phyloP scores from a whole-genome alignment of 495 filamentous ascomycete species.

The Tuber brumale region DNA sequence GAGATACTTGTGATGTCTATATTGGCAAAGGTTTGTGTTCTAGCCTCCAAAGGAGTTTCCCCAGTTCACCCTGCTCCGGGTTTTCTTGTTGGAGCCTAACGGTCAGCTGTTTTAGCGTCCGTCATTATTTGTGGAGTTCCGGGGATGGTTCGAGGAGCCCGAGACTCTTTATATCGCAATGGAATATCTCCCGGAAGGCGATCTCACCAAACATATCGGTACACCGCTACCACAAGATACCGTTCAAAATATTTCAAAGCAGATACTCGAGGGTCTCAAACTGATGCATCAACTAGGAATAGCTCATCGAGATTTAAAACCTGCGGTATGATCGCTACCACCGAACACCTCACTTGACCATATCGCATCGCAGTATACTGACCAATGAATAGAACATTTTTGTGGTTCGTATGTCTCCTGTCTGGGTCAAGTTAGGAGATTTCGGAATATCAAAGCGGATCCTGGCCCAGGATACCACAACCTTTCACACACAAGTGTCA shows the following conservation, averaged over 20 bases:
- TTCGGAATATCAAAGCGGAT: conserved; percentile 17
- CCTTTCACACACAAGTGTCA: not conserved
- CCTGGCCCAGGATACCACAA: not conserved
- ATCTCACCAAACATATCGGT: conserved; percentile 1
- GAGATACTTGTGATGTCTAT: no score
- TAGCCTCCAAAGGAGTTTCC: not conserved
- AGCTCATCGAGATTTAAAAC: no score
- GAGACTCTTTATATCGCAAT: no score
- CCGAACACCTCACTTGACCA: no score
- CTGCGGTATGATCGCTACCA: no score
- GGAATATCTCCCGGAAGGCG: not conserved
- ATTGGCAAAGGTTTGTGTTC: not conserved
- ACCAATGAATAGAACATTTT: not conserved
- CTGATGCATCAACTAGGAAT: no score
- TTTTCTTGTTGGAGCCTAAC: not conserved
- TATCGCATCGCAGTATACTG: no score
- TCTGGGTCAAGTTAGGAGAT: conserved; percentile 16
- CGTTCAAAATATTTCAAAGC: no score
- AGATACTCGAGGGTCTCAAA: no score
- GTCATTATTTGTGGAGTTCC: conserved; percentile 9
- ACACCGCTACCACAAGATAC: not conserved
- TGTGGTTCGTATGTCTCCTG: conserved; percentile 7
- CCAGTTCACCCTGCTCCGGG: not conserved
- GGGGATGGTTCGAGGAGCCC: conserved; percentile 7
- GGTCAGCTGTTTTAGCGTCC: not conserved